Conservation (phyloP, 768 basidiomycete genomes). For the Glaciozyma martinii region DNA sequence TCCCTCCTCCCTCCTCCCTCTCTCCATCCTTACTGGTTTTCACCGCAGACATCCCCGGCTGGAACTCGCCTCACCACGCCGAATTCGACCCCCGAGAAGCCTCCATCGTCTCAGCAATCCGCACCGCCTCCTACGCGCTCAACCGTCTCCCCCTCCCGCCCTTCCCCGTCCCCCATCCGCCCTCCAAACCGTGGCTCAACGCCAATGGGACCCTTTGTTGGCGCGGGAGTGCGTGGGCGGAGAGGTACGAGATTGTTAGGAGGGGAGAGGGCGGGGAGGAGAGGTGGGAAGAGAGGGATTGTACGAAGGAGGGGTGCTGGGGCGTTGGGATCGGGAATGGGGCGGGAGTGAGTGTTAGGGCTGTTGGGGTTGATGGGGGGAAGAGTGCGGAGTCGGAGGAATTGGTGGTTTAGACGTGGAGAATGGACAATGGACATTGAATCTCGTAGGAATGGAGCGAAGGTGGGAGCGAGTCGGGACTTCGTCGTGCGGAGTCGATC, state of each 20-base stretch:
- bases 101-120: slow-evolving; percentile 22
- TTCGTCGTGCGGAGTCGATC: too few relatives aligned
- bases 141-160: background rate
- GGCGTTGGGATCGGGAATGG: too few relatives aligned
- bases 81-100: slow-evolving; percentile 26
- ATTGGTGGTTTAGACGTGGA: too few relatives aligned
- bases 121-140: slow-evolving; percentile 23
- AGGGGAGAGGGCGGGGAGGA: too few relatives aligned
- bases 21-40: background rate
- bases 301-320: too few relatives aligned
- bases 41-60: slow-evolving; percentile 27
- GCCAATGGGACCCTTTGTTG: background rate
- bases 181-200: slow-evolving; percentile 1
- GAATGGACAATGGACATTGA: too few relatives aligned
- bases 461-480: too few relatives aligned
- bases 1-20: background rate
- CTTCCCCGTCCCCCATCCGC: background rate
- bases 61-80: slow-evolving; percentile 10
- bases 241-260: slow-evolving; percentile 14
- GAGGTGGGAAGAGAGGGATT: too few relatives aligned
- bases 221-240: slow-evolving; percentile 20
- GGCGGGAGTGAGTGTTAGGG: too few relatives aligned
- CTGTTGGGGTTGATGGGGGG: too few relatives aligned
- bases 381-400: too few relatives aligned
- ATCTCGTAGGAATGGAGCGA: too few relatives aligned